phyloP scores from a whole-genome alignment of 495 filamentous ascomycete species.

The Penicillium psychrofluorescens region DNA sequence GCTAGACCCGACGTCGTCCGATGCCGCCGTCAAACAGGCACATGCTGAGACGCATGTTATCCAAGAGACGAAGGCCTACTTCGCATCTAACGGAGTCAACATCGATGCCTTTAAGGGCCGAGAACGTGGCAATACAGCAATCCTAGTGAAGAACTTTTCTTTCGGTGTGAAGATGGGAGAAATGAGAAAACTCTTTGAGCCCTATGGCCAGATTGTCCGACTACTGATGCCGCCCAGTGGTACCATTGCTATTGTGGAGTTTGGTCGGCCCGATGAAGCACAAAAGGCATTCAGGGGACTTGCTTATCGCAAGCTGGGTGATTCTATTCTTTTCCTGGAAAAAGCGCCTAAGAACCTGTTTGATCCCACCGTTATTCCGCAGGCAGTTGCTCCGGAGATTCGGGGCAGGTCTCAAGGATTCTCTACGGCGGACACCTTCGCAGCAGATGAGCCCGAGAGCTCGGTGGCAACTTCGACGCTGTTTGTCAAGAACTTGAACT shows the following conservation, averaged over 20 bases:
- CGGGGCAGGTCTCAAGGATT: conserved; percentile 39
- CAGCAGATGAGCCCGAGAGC: conserved; percentile 45
- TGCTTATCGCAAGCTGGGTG: conserved; percentile 84
- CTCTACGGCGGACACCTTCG: conserved; percentile 51
- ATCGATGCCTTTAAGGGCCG: conserved; percentile 80
- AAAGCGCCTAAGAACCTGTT: conserved; percentile 87
- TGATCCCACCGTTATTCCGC: conserved; percentile 24
- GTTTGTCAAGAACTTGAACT: conserved; percentile 89
- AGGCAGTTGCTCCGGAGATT: conserved; percentile 18
- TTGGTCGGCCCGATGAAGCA: conserved; percentile 66
- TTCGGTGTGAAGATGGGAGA: conserved; percentile 62
- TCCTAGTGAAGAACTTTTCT: conserved; percentile 93
- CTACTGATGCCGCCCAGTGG: conserved; percentile 88
- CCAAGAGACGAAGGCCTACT: conserved; percentile 90
- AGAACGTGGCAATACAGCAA: conserved; percentile 75
- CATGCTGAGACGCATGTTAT: conserved; percentile 95
- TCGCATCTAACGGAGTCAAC: conserved; percentile 78
- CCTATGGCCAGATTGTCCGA: conserved; percentile 58
- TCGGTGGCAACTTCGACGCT: conserved; percentile 64
- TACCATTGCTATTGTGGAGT: conserved; percentile 89
- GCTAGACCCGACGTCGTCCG: conserved; percentile 86
- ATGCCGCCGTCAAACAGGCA: conserved; percentile 92
- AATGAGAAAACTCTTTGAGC: conserved; percentile 43
- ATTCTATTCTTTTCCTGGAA: conserved; percentile 86
- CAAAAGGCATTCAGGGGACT: conserved; percentile 73